phyloP scores from a whole-genome alignment of 208 protist genomes.

The Crithidia acanthocephali region DNA sequence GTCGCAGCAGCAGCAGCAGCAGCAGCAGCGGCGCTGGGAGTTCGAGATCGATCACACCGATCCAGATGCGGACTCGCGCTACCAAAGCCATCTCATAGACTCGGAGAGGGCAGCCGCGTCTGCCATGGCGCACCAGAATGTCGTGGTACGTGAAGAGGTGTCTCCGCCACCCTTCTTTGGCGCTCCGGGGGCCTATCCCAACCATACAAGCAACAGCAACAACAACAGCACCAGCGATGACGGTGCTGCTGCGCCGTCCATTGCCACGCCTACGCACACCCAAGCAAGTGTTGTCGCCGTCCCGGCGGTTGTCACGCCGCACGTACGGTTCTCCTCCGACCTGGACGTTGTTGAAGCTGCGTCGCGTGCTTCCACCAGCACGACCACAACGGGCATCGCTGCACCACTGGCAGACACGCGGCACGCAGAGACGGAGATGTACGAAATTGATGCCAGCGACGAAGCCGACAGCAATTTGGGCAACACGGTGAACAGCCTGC shows the following conservation, averaged over 20 bases:
- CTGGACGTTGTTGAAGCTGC: constrained; percentile 12
- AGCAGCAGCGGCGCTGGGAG: not conserved
- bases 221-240: not conserved
- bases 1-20: not conserved
- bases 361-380: constrained; percentile 3
- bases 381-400: no score
- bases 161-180: no score
- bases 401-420: not conserved
- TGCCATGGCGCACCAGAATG: no score
- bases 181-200: no score
- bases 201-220: not conserved
- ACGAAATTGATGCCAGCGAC: not conserved
- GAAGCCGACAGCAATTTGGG: not conserved
- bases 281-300: not conserved
- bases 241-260: not conserved
- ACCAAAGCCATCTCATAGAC: not conserved
- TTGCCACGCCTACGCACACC: not conserved
- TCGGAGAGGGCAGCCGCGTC: no score
- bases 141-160: no score
- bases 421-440: not conserved
- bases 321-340: constrained; percentile 23
- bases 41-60: not conserved
- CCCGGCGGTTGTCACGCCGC: not conserved
- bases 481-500: not conserved
- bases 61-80: not conserved